Percentiles rank a stretch among this genome's conserved stretches.
Conservation (phyloP, 1,139 yeast species). For the Sugiyamaella castrensis region DNA sequence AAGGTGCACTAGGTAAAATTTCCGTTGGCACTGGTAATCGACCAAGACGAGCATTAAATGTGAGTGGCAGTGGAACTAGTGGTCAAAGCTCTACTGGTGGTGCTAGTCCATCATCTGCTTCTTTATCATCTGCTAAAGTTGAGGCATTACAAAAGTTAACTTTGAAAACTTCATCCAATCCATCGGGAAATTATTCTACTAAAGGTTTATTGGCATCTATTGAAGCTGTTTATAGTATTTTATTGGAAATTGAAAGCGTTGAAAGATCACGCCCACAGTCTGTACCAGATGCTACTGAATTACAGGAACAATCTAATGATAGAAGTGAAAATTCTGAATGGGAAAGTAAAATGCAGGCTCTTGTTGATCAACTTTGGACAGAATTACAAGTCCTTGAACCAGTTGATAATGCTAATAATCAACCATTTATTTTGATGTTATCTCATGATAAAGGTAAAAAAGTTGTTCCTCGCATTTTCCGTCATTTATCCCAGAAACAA, state of each 20-base stretch:
- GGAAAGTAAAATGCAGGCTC: conserved; percentile 33
- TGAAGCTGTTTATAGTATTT: conserved; percentile 75
- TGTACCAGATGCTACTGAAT: conserved; percentile 51
- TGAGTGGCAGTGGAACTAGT: neutral
- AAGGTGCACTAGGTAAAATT: conserved; percentile 89
- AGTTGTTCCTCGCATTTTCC: conserved; percentile 82
- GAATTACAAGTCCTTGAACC: conserved; percentile 65
- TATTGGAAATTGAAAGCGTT: conserved; percentile 77
- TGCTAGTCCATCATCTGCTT: conserved; percentile 3
- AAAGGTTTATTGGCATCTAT: conserved; percentile 41
- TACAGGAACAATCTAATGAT: neutral
- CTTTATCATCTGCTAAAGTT: conserved; percentile 14
- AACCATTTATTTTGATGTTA: conserved; percentile 82
- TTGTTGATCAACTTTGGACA: conserved; percentile 59
- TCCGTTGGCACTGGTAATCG: conserved; percentile 78
- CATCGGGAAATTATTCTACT: conserved; percentile 30
- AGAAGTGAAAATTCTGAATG: conserved; percentile 32
- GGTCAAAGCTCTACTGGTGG: neutral
- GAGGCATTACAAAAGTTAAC: conserved; percentile 19
- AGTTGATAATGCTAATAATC: conserved; percentile 45
- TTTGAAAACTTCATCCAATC: conserved; percentile 7
- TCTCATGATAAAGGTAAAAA: conserved; percentile 87
- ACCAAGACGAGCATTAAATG: conserved; percentile 81
- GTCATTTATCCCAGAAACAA: conserved; percentile 75
- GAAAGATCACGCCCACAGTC: conserved; percentile 54